A percentile compares a stretch with the other conserved stretches of the same genome.
Conservation (phyloP, 2,329 filamentous ascomycete genomes). For the Nigrograna mackinnonii region DNA sequence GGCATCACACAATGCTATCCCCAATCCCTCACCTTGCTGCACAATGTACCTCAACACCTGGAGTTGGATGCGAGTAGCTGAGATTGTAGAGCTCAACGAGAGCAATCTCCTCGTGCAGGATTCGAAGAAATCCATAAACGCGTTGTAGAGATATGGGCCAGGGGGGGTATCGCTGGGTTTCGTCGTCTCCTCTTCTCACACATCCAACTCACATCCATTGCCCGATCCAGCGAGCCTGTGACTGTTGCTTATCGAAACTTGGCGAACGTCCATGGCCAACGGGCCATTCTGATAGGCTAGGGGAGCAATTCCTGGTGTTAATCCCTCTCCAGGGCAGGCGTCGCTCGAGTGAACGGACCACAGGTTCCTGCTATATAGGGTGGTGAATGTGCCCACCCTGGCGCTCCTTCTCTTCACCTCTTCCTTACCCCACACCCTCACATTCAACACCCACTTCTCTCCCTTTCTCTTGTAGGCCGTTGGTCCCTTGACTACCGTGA, state of each 20-base stretch:
- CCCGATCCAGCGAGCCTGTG: neutral
- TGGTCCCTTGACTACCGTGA: too few species aligned
- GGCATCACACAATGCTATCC: too few species aligned
- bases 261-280: neutral
- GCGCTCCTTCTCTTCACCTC: constrained; percentile 1
- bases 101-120: constrained; percentile 16
- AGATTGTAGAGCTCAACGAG: constrained; percentile 22
- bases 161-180: constrained; percentile 16
- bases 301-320: neutral
- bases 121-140: constrained; percentile 4
- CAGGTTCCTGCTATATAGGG: constrained; percentile 17
- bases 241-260: neutral
- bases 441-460: neutral
- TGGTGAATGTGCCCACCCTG: constrained; percentile 1
- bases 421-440: neutral
- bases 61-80: constrained; percentile 3
- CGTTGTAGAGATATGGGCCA: constrained; percentile 5
- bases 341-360: neutral
- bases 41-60: neutral
- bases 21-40: too few species aligned
- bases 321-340: neutral
- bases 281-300: neutral
- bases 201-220: constrained; percentile 29
- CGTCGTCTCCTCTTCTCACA: constrained; percentile 19
- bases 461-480: neutral